Base-by-base conservation (phyloP, 495 filamentous ascomycete genomes). In the Tetracladium marchalianum region DNA sequence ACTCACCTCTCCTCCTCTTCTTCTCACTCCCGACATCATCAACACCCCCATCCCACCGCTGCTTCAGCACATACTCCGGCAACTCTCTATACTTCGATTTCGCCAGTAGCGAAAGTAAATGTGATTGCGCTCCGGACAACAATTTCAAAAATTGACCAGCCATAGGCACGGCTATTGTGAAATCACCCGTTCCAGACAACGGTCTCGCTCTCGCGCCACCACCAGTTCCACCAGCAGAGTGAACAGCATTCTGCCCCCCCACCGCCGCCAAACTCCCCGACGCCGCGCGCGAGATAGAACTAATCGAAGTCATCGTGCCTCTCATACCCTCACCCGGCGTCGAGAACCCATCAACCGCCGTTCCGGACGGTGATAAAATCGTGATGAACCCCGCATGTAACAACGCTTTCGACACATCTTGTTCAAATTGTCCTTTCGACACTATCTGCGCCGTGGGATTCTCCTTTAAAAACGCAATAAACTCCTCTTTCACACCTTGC, bases 31-130 rank as follows among this genome's bases (percentile, higher is more conserved):
- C 70, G 33, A 67, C 72, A 56, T 75, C 77, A 31, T 73, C 74
- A 11, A 85, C 65, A 7, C 82, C 84, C 12, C 87, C 88, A 40
- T 93, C 81, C 87, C 88, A 95, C 4, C 79, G 77, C 58, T 92
- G 85, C 13, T 72, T 73, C 4, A 95, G 70, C 17, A 84, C 59
- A 18, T 67, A 60, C 47, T 87, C 63, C 5, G 87, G 82, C 2
- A 72, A 75, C 62, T 90, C 84, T 41, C 71, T 66, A 57, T 68
- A 79, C 41, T 65, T 68, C 0, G 80, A 76, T 65, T 80, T 82
- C n/a, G 65, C 63, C 3, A 93, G 66, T 35, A 93, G 62, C 12
- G 71, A 60, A 6, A 83, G 49, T 0, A 95, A 61, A 59, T 89
- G 83, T 10, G 71, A 66, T 16, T 87, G 77, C 16, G 84, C 81